These are phyloP conservation scores for Salisapilia sapeloensis DNA, from an alignment of 352 stramenopile species.

Conservation along the genomic window DNA sequence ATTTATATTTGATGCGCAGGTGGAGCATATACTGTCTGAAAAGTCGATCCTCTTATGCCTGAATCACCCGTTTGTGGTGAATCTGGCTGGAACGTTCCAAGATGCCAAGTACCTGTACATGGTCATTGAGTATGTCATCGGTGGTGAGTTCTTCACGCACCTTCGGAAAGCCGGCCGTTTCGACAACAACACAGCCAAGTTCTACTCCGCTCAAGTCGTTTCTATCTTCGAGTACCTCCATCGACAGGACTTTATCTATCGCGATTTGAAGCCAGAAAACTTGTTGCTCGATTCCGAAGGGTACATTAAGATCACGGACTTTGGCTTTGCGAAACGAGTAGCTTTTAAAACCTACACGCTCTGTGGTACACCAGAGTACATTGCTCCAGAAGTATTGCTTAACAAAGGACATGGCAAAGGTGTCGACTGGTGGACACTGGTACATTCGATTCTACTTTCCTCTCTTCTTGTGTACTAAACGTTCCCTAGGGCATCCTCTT, in stretches of 20 bases:
- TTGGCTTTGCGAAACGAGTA: conserved; percentile 88
- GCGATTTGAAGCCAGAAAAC: conserved; percentile 93
- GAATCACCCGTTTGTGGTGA: conserved; percentile 95
- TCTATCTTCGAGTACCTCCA: conserved; percentile 96
- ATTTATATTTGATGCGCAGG: conserved; percentile 19
- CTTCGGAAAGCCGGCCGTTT: conserved; percentile 88
- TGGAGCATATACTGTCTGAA: conserved; percentile 95
- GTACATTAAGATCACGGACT: conserved; percentile 94
- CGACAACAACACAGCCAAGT: conserved; percentile 84
- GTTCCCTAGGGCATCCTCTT: conserved; percentile 93
- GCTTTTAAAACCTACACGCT: conserved; percentile 92
- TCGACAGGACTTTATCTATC: conserved; percentile 92
- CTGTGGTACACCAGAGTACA: conserved; percentile 89
- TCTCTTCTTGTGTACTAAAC: no score
- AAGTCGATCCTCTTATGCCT: conserved; percentile 89
- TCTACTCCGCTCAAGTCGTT: conserved; percentile 88
- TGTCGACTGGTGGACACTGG: conserved; percentile 94
- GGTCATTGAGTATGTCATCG: conserved; percentile 94
- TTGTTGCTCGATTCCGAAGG: conserved; percentile 88
- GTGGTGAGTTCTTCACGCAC: conserved; percentile 96
- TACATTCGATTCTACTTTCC: no score
- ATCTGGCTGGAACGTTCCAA: conserved; percentile 89
- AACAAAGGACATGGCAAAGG: conserved; percentile 83
- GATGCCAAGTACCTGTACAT: conserved; percentile 94
- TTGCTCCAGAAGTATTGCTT: conserved; percentile 82